Conservation (phyloP, 192 early-diverging fungal genomes). For the Obelidium mucronatum region DNA sequence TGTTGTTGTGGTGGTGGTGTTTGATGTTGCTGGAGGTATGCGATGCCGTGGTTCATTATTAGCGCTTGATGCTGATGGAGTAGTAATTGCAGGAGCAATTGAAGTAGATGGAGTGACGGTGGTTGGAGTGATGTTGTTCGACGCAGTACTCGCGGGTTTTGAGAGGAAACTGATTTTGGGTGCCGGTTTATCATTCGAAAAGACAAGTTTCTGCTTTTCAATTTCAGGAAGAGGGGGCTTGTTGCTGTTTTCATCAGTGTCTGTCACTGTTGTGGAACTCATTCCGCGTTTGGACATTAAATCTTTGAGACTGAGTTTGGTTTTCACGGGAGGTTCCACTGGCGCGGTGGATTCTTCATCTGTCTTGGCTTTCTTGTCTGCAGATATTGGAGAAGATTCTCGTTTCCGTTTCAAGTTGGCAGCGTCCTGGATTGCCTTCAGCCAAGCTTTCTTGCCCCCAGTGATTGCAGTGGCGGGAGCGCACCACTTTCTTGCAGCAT, state of each 20-base stretch:
- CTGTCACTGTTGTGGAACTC: slow-evolving; percentile 1
- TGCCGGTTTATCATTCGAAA: slow-evolving; percentile 1
- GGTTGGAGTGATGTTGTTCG: background rate
- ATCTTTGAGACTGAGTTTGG: slow-evolving; percentile 18
- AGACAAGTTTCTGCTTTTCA: slow-evolving; percentile 11
- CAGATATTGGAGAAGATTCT: background rate
- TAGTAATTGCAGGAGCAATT: no score
- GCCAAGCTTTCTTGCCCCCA: slow-evolving; percentile 19
- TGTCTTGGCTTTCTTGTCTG: background rate
- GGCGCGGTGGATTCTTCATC: background rate
- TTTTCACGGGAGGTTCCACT: slow-evolving; percentile 10
- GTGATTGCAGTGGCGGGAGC: background rate
- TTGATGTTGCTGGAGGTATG: no score
- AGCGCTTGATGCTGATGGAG: no score
- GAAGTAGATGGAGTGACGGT: background rate
- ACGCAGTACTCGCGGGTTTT: background rate
- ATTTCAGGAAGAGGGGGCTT: background rate
- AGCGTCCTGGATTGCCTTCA: slow-evolving; percentile 2
- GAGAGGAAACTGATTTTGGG: background rate
- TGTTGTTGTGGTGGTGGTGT: no score
- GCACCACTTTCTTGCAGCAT: background rate
- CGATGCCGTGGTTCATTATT: no score
- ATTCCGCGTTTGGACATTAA: background rate
- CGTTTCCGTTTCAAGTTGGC: background rate
- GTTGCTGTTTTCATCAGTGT: background rate